Evolutionary conservation across 1,284 basidiomycete species (phyloP), one percentile per base, ranked within the genome.

Genomic region (Acaromyces ingoldii): DNA sequence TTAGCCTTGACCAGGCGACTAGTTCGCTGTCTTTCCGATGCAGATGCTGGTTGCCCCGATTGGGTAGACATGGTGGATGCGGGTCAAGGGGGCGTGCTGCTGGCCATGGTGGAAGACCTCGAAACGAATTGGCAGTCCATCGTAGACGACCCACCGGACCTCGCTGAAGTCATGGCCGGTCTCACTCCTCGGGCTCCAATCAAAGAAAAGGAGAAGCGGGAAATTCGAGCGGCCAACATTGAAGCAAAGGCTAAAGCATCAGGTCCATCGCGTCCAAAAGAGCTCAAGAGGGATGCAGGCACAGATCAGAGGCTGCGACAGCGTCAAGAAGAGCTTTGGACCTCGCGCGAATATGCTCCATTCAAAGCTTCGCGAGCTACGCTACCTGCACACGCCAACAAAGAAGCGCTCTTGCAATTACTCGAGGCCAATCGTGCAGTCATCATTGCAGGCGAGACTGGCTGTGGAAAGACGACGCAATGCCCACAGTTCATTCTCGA

Each of bases 401-500:
- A 90, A 1, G 88, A 34, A 4, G 89, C 49, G 87, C 91, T 63
- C n/a, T 28, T 65, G 6, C 54, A 58, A 13, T 44, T 57, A 40
- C 45, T 69, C 36, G 52, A 50, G 10, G 42, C 38, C 26, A 58
- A 61, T 29, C 63, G 65, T 5, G 54, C 66, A 22, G 50, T 63
- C 24, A 56, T 70, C 43, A 43, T 62, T 22, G 61, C 67, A 0
- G 64, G 54, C 58, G 58, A 57, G 72, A 82, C 81, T 5, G 89
- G 91, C 50, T 90, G 87, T 57, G 92, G 91, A 29, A 96, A 96
- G 76, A 91, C 88, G 53, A 77, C 77, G 19, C 69, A 77, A 85
- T 85, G 91, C 15, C 91, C 90, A 13, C 91, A 93, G 70, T 92
- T 90, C 63, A 62, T 77, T n/a, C 63, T 77, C 28, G 91, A 96